Evolutionary conservation across 192 early-diverging fungal species (phyloP).

Genomic region (Coemansia sp.): DNA sequence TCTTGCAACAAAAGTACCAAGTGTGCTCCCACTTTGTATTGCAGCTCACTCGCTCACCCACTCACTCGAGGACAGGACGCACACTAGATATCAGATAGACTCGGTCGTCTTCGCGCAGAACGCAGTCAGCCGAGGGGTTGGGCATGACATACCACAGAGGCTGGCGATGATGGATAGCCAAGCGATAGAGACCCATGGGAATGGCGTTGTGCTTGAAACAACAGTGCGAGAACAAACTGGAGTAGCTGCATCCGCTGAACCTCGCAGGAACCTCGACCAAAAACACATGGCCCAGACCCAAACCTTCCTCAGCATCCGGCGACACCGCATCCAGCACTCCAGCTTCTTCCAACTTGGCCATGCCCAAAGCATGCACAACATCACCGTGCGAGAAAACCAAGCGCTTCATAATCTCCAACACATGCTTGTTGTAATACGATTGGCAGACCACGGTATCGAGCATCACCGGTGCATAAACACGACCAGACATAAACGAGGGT

Average conservation of each 20-base stretch:
- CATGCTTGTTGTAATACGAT: constrained; percentile 68
- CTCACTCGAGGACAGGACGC: constrained; percentile 35
- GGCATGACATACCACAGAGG: constrained; percentile 63
- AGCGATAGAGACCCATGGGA: constrained; percentile 68
- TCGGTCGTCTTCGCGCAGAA: constrained; percentile 59
- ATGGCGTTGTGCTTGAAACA: constrained; percentile 56
- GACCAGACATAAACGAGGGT: constrained; percentile 71
- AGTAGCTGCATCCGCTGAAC: constrained; percentile 54
- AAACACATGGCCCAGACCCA: constrained; percentile 32
- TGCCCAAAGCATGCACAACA: constrained; percentile 38
- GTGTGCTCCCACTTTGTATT: too few species aligned
- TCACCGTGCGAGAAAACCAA: constrained; percentile 60
- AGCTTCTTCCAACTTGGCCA: constrained; percentile 39
- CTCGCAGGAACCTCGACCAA: constrained; percentile 54
- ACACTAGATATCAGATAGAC: constrained; percentile 58
- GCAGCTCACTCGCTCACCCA: not conserved
- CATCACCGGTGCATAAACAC: constrained; percentile 71
- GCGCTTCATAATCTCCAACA: constrained; percentile 61
- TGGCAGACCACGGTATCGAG: constrained; percentile 73
- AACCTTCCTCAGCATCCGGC: constrained; percentile 6
- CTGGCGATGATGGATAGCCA: constrained; percentile 52
- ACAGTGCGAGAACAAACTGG: constrained; percentile 54
- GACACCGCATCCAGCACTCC: constrained; percentile 14
- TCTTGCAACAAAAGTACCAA: too few species aligned
- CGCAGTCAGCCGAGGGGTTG: constrained; percentile 58